phyloP scores from a whole-genome alignment of 768 basidiomycete genomes.

The Fomitopsis pulvina region DNA sequence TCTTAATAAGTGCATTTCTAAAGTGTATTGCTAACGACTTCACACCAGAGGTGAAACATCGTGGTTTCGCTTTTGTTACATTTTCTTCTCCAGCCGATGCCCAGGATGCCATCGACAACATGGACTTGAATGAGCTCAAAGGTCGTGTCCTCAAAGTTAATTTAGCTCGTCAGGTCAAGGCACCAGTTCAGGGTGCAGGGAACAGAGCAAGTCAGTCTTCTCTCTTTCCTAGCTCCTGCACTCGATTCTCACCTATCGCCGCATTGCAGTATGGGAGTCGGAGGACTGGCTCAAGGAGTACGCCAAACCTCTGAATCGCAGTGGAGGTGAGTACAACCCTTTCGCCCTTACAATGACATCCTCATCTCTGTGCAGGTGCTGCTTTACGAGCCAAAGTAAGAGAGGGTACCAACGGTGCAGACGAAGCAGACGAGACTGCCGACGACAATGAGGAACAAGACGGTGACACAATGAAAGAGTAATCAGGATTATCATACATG shows the following conservation, averaged over 20 bases:
- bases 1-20: slow-evolving; percentile 6
- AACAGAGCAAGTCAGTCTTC: slow-evolving; percentile 67
- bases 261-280: slow-evolving; percentile 79
- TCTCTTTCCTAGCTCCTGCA: slow-evolving; percentile 1
- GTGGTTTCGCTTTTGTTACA: slow-evolving; percentile 92
- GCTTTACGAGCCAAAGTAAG: slow-evolving; percentile 16
- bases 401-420: slow-evolving; percentile 14
- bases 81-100: slow-evolving; percentile 78
- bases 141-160: slow-evolving; percentile 79
- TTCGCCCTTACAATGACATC: slow-evolving; percentile 3
- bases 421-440: slow-evolving; percentile 25
- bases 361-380: slow-evolving; percentile 16
- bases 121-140: slow-evolving; percentile 88
- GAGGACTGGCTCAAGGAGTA: slow-evolving; percentile 89
- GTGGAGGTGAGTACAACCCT: slow-evolving; percentile 48
- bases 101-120: slow-evolving; percentile 97
- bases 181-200: slow-evolving; percentile 48
- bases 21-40: slow-evolving; percentile 9
- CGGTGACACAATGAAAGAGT: slow-evolving; percentile 65
- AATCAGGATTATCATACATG: not conserved
- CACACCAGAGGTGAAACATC: slow-evolving; percentile 64
- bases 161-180: slow-evolving; percentile 78
- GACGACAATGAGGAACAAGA: slow-evolving; percentile 16
- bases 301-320: slow-evolving; percentile 69
- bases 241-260: slow-evolving; percentile 2